Evolutionary conservation across 78 protist species (phyloP).

Genomic region (Isochrysis galbana): DNA sequence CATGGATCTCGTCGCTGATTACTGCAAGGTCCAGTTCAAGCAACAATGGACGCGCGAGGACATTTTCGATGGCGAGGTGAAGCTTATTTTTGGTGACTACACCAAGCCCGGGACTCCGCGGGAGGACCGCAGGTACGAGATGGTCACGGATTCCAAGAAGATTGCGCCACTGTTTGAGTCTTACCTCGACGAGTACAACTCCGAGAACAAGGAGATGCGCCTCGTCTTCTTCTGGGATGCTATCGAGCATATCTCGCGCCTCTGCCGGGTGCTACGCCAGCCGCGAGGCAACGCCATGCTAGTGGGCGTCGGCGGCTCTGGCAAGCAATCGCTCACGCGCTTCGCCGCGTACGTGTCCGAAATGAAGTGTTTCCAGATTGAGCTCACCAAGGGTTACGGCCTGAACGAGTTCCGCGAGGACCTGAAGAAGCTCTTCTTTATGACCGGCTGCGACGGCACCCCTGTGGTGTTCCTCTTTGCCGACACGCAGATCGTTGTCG

Average conservation of each 20-base stretch:
- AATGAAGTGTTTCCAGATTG: constrained; percentile 51
- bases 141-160: constrained; percentile 42
- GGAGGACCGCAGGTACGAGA: constrained; percentile 41
- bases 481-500: constrained; percentile 69
- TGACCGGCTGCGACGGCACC: constrained; percentile 60
- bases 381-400: constrained; percentile 60
- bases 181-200: constrained; percentile 62
- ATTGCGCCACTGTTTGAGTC: constrained; percentile 53
- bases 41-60: constrained; percentile 44
- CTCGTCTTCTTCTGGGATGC: constrained; percentile 72
- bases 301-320: constrained; percentile 70
- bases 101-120: not conserved
- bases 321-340: constrained; percentile 67
- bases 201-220: constrained; percentile 39
- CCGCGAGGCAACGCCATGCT: constrained; percentile 70
- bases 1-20: not conserved
- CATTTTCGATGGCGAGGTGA: not conserved
- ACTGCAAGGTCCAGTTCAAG: constrained; percentile 6
- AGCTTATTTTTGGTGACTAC: constrained; percentile 46
- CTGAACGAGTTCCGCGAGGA: constrained; percentile 73
- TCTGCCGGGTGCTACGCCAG: constrained; percentile 54
- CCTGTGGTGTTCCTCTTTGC: constrained; percentile 64
- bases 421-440: constrained; percentile 48
- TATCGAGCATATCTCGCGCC: constrained; percentile 52
- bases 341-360: constrained; percentile 56